Evolutionary conservation across 2,329 filamentous ascomycete species (phyloP).

Genomic region (Cladosporium sp.): DNA sequence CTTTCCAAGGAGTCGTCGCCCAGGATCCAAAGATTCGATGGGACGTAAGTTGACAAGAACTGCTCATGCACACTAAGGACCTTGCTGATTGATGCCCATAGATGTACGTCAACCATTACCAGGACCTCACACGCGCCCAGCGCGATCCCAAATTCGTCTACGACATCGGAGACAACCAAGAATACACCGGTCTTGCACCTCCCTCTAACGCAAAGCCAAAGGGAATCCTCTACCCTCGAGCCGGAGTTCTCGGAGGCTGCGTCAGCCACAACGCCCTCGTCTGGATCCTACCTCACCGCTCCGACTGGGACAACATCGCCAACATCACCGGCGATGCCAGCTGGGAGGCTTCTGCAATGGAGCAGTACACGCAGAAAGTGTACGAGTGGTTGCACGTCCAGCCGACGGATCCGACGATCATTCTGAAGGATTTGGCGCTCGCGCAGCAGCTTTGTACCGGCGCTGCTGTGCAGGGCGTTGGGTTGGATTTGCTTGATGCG

Average conservation of each 20-base stretch:
- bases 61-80: not conserved
- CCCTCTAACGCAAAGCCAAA: slow-evolving; percentile 36
- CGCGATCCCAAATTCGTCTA: slow-evolving; percentile 59
- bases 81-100: slow-evolving; percentile 10
- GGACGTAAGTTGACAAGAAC: slow-evolving; percentile 35
- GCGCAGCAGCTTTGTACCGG: slow-evolving; percentile 17
- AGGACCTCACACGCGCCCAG: slow-evolving; percentile 49
- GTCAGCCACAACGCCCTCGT: slow-evolving; percentile 60
- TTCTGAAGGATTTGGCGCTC: slow-evolving; percentile 15
- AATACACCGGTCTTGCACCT: slow-evolving; percentile 52
- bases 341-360: slow-evolving; percentile 57
- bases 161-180: slow-evolving; percentile 44
- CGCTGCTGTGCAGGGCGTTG: slow-evolving; percentile 23
- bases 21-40: slow-evolving; percentile 56
- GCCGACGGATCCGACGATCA: slow-evolving; percentile 21
- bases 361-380: slow-evolving; percentile 47
- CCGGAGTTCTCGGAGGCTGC: slow-evolving; percentile 56
- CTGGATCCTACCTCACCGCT: slow-evolving; percentile 53
- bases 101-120: slow-evolving; percentile 61
- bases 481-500: slow-evolving; percentile 35
- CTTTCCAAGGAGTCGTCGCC: slow-evolving; percentile 50
- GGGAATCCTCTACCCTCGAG: slow-evolving; percentile 56
- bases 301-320: slow-evolving; percentile 57
- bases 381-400: slow-evolving; percentile 29
- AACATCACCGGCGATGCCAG: slow-evolving; percentile 56